These are phyloP conservation scores for Fusarium luffae DNA, from an alignment of 2,329 filamentous ascomycete genomes.

Conservation along the genomic window DNA sequence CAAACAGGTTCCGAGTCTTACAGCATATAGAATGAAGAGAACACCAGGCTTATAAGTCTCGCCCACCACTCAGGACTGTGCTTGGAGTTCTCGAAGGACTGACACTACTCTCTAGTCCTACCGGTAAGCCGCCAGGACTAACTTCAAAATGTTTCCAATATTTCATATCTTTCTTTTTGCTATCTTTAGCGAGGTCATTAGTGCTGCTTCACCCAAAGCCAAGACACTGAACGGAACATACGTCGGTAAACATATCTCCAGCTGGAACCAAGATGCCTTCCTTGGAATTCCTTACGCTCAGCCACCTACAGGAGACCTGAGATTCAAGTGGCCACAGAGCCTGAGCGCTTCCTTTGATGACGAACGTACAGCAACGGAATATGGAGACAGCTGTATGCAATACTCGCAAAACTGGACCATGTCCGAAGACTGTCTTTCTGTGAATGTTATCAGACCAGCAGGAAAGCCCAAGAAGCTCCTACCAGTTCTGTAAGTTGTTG, in stretches of 20 bases:
- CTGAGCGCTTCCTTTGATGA: slow-evolving; percentile 50
- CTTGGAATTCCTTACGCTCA: slow-evolving; percentile 56
- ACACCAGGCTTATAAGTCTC: neutral
- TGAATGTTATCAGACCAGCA: slow-evolving; percentile 57
- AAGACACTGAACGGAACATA: slow-evolving; percentile 44
- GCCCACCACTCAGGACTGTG: neutral
- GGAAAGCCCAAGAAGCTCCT: slow-evolving; percentile 48
- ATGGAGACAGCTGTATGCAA: slow-evolving; percentile 60
- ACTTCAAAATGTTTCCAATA: neutral
- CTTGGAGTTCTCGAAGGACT: neutral
- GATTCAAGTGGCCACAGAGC: slow-evolving; percentile 51
- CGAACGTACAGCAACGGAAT: slow-evolving; percentile 54
- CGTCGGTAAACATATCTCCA: slow-evolving; percentile 46
- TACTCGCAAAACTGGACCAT: slow-evolving; percentile 56
- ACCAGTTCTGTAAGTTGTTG: slow-evolving; percentile 49
- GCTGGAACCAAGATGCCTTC: slow-evolving; percentile 54
- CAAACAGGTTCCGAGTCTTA: neutral
- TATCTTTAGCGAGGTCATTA: neutral
- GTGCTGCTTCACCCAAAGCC: slow-evolving; percentile 28
- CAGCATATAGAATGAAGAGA: neutral
- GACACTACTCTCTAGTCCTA: too few species aligned
- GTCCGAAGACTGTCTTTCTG: slow-evolving; percentile 61
- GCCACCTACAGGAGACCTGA: slow-evolving; percentile 50
- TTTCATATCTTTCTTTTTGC: neutral
- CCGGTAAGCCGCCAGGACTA: neutral